Percentiles rank a stretch among this genome's conserved stretches.
phyloP scores from a whole-genome alignment of 805 yeast genomes.

The Saccharomycopsis microspora region DNA sequence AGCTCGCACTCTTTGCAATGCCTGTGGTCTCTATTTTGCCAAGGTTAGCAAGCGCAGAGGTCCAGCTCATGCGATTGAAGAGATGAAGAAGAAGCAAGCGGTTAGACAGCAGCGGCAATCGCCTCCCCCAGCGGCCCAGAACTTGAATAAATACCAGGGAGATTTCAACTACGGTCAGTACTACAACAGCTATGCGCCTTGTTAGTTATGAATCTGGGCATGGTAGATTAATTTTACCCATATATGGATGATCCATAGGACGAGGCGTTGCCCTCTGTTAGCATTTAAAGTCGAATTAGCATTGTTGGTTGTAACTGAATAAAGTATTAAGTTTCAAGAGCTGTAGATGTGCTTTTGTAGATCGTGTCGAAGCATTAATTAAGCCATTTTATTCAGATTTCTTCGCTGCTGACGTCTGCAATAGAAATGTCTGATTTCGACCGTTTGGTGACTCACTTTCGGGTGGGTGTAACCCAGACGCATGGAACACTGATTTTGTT shows the following conservation, averaged over 20 bases:
- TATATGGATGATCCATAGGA: neutral
- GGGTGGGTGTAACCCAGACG: too few relatives aligned
- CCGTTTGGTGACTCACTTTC: too few relatives aligned
- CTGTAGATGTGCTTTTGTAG: too few relatives aligned
- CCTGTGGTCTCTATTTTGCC: constrained; percentile 70
- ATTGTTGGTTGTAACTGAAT: too few relatives aligned
- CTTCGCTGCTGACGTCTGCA: too few relatives aligned
- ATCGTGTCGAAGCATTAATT: too few relatives aligned
- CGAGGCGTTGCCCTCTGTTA: too few relatives aligned
- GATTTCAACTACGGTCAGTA: neutral
- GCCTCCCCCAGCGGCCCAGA: neutral
- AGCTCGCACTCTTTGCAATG: constrained; percentile 65
- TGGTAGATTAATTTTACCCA: neutral
- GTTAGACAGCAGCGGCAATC: neutral
- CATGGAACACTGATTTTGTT: too few relatives aligned
- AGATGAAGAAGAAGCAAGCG: constrained; percentile 21
- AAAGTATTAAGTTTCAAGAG: too few relatives aligned
- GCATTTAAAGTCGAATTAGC: too few relatives aligned
- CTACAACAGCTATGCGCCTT: neutral
- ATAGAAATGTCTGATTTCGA: too few relatives aligned
- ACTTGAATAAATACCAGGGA: neutral
- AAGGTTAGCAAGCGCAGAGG: constrained; percentile 53
- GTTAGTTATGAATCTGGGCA: neutral
- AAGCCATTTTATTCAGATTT: too few relatives aligned
- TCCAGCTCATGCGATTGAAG: constrained; percentile 36